Evolutionary conservation across 768 basidiomycete species (phyloP), one percentile per base, ranked within the genome.

Genomic region (Tephrocybe sp.): DNA sequence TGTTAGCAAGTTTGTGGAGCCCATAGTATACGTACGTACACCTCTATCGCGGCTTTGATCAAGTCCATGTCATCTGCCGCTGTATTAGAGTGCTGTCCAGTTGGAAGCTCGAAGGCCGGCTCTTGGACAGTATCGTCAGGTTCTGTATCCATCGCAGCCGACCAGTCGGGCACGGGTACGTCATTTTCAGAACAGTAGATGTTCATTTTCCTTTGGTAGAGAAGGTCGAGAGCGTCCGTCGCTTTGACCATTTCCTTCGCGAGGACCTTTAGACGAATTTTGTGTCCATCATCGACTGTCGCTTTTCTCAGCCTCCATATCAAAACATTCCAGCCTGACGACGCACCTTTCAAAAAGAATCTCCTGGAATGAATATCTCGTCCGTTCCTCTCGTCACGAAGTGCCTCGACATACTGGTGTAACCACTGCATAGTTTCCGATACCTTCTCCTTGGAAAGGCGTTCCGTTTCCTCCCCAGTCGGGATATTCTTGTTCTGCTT

Each of bases 331-430:
- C 2, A 9, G 7, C 9, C 18, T 13, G 34, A n/a, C 16, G 29
- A 51, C 61, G 11, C 27, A 59, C 68, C 56, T 55, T 67, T 66
- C 5, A 68, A 38, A 31, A 68, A 66, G 52, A 69, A 70, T 2
- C 67, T 58, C n/a, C 38, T 54, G 6, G 57, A 53, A 29, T 70
- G 69, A 21, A 69, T 58, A 1, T 62, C 54, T 23, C 67, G 51
- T 0, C 70, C 69, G 0, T 54, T 49, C 39, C 57, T 60, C 42
- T 71, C 69, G 0, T 61, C 57, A 1, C 67, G 57, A 16, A 69
- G 63, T 8, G 65, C 66, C 37, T 67, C 62, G 9, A 69, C 49
- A 43, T 70, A 71, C 27, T 50, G 38, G 25, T 55, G 56, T 36
- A 64, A 52, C 54, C 57, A 54, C 6, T 54, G 56, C 2, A 50